phyloP scores from a whole-genome alignment of 306 rosid species.

The Glycine tomentella region DNA sequence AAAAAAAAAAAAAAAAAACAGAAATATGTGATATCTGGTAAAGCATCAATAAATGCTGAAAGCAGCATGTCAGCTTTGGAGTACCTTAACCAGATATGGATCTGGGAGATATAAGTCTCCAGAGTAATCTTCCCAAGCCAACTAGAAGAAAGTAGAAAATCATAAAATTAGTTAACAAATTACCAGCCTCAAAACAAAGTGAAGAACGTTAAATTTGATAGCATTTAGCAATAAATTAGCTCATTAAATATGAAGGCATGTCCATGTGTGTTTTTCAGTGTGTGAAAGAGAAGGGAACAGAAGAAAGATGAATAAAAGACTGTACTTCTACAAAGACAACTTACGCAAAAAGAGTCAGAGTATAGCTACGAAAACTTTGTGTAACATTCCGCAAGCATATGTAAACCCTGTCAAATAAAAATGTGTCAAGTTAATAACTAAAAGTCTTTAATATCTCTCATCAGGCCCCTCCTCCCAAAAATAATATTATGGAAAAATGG shows the following conservation, averaged over 20 bases:
- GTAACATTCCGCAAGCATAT: constrained; percentile 87
- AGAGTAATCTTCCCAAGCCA: constrained; percentile 99
- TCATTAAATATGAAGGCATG: background rate
- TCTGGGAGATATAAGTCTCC: constrained; percentile 95
- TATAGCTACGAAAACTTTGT: constrained; percentile 80
- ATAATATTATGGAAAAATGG: constrained; percentile 33
- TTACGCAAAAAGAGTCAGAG: constrained; percentile 90
- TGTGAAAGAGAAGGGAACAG: constrained; percentile 12
- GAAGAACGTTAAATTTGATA: constrained; percentile 28
- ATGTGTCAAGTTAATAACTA: constrained; percentile 36
- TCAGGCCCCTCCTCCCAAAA: constrained; percentile 13
- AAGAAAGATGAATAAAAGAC: constrained; percentile 29
- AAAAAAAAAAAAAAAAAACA: constrained; percentile 8
- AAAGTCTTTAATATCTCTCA: constrained; percentile 16
- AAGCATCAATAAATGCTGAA: constrained; percentile 23
- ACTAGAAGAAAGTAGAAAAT: constrained; percentile 52
- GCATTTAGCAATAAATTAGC: constrained; percentile 28
- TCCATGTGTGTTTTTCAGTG: background rate
- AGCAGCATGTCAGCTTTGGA: constrained; percentile 30
- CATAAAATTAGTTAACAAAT: constrained; percentile 25
- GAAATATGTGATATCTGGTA: constrained; percentile 6
- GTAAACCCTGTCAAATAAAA: constrained; percentile 71
- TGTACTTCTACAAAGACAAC: constrained; percentile 44
- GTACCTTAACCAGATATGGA: constrained; percentile 99
- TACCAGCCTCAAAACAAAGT: constrained; percentile 38